Evolutionary conservation across 208 protist species (phyloP).

Genomic region (Trichomonas vaginalis): DNA sequence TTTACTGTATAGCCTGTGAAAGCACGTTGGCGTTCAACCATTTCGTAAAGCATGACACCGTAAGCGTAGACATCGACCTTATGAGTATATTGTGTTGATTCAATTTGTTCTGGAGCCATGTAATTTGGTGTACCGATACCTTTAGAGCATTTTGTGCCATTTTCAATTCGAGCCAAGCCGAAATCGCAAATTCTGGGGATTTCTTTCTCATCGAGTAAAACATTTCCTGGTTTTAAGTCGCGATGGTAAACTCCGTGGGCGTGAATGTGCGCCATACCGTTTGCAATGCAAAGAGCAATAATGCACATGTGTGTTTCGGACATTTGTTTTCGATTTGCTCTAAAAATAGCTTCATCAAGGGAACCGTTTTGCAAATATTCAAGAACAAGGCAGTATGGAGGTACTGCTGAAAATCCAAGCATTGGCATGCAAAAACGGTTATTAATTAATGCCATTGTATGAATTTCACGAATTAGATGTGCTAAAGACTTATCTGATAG

Average conservation of each 20-base stretch:
- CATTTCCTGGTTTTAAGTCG: neutral
- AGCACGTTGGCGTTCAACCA: neutral
- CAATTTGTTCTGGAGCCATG: conserved; percentile 1
- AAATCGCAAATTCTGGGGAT: neutral
- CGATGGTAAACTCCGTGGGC: neutral
- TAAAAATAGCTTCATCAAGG: neutral
- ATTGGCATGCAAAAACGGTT: too few species aligned
- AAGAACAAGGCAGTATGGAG: neutral
- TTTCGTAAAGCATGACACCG: neutral
- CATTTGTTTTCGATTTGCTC: neutral
- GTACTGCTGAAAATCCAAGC: neutral
- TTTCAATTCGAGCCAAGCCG: neutral
- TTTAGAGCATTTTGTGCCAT: neutral
- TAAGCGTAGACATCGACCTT: neutral
- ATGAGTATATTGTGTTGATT: neutral
- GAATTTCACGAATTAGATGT: too few species aligned
- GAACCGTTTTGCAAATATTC: neutral
- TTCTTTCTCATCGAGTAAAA: neutral
- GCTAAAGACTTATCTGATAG: too few species aligned
- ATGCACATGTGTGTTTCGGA: neutral
- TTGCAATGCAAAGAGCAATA: neutral
- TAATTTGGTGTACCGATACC: neutral
- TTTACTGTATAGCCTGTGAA: neutral
- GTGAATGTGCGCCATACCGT: neutral
- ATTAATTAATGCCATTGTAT: too few species aligned